Percentiles rank a stretch among this genome's conserved stretches.
Evolutionary conservation across 768 basidiomycete species (phyloP).

Genomic region (Serendipita sp.): DNA sequence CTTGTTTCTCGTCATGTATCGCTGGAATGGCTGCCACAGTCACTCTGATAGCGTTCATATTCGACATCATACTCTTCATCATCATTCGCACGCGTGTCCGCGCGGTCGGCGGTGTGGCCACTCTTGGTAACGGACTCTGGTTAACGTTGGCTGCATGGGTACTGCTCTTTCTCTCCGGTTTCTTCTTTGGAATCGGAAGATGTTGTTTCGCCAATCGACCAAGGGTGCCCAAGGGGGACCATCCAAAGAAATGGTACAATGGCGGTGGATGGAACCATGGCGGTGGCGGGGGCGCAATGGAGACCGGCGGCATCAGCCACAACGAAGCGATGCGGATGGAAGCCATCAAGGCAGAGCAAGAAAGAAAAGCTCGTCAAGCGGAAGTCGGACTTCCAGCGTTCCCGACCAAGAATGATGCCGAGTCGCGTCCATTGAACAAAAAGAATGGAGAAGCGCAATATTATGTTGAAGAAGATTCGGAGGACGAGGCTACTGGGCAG

Average conservation of each 20-base stretch:
- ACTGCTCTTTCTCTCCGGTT: slow-evolving; percentile 78
- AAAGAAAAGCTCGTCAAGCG: slow-evolving; percentile 53
- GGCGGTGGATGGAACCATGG: background rate
- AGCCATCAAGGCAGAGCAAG: slow-evolving; percentile 74
- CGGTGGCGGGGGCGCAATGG: slow-evolving; percentile 1
- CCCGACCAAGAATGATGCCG: slow-evolving; percentile 12
- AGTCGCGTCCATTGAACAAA: background rate
- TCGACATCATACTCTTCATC: slow-evolving; percentile 86
- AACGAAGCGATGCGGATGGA: slow-evolving; percentile 61
- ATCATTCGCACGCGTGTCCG: slow-evolving; percentile 76
- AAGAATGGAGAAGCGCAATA: slow-evolving; percentile 1
- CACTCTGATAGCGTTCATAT: slow-evolving; percentile 76
- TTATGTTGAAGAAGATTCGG: background rate
- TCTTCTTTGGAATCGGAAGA: slow-evolving; percentile 69
- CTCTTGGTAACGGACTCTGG: slow-evolving; percentile 84
- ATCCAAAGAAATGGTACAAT: slow-evolving; percentile 10
- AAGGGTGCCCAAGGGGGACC: slow-evolving; percentile 21
- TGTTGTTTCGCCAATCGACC: slow-evolving; percentile 59
- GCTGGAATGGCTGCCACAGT: slow-evolving; percentile 68
- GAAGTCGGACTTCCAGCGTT: slow-evolving; percentile 66
- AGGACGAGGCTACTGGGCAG: background rate
- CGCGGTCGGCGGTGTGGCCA: slow-evolving; percentile 55
- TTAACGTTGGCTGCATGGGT: slow-evolving; percentile 76
- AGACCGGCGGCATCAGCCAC: slow-evolving; percentile 16
- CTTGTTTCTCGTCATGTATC: slow-evolving; percentile 64